Evolutionary conservation across 306 rosid genomes (phyloP), one percentile per base, ranked within the genome.

Genomic region (Dalbergia oliveri): DNA sequence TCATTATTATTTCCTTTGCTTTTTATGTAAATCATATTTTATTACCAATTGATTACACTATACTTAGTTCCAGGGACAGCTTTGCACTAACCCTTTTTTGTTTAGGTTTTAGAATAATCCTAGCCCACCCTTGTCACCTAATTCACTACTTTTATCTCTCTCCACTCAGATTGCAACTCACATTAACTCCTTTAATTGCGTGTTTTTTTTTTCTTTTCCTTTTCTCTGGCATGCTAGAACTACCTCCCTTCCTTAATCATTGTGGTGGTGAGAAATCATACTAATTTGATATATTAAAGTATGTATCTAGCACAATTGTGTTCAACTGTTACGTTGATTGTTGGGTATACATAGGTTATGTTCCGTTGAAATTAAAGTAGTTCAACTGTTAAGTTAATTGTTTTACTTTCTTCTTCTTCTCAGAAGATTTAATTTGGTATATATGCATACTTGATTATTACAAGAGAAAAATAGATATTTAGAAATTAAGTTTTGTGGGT

Each of bases 81-180:
- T 87, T 85, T 70, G 82, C 83, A 81, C 90, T 81, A 85, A 75
- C 73, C 79, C 87, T 63, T 85, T 86, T 85, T 77, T 68, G 63
- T 75, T 84, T 69, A 82, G 47, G 78, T 60, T 86, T 78, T 84
- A 77, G 84, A 84, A 89, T 81, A 79, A 78, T 78, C 60, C 58
- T 75, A 64, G 21, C 47, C 61, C 35, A 53, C 51, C 66, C 68
- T 79, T 81, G 64, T 75, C 68, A 90, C 88, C 92, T 81, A 89
- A 89, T 84, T 87, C 81, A 67, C 82, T 61, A 68, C 85, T 72
- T 79, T 79, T 68, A 23, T 79, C 72, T 62, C 73, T 50, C 75
- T 82, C 85, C 84, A 84, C 83, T 80, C 76, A 57, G 56, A 53
- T 61, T 16, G 31, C 80, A 71, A 41, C 23, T 47, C 44, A 11